A percentile compares a stretch with the other conserved stretches of the same genome.
These are phyloP conservation scores for Hanseniaspora pseudoguilliermondii DNA, from an alignment of 805 yeast species.

Conservation along the genomic window DNA sequence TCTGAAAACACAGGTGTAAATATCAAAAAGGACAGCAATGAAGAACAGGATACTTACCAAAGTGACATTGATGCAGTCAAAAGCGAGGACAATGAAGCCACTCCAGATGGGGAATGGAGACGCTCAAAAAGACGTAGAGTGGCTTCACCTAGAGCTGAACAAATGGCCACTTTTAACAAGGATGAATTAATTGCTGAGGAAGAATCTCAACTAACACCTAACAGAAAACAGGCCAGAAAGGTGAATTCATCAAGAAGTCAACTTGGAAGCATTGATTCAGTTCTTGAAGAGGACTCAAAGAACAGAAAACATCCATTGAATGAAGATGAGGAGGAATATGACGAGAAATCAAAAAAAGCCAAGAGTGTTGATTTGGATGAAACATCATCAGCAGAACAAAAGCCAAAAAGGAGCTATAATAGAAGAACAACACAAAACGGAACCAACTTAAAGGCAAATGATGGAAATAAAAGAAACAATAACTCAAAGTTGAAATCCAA, in stretches of 20 bases:
- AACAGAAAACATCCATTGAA: background rate
- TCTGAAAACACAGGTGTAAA: slow-evolving; percentile 13
- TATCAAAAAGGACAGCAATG: slow-evolving; percentile 8
- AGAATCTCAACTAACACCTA: background rate
- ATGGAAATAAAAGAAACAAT: background rate
- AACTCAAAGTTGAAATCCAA: slow-evolving; percentile 2
- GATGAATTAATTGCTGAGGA: background rate
- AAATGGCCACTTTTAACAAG: slow-evolving; percentile 4
- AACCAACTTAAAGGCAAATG: background rate
- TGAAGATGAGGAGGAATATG: slow-evolving; percentile 5
- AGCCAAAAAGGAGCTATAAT: slow-evolving; percentile 4
- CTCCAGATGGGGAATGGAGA: background rate
- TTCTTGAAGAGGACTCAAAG: background rate
- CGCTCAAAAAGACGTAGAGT: slow-evolving; percentile 1
- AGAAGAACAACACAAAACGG: background rate
- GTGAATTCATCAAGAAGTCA: background rate
- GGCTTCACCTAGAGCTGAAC: slow-evolving; percentile 2
- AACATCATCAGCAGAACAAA: background rate
- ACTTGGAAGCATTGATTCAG: background rate
- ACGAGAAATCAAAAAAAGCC: slow-evolving; percentile 1
- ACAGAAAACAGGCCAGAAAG: slow-evolving; percentile 2
- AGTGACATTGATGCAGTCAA: background rate
- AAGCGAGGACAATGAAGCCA: slow-evolving; percentile 8
- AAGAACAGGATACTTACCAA: slow-evolving; percentile 7
- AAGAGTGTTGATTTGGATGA: background rate